Base-by-base conservation (phyloP, 352 stramenopile genomes). In the Globisporangium cederbergense region DNA sequence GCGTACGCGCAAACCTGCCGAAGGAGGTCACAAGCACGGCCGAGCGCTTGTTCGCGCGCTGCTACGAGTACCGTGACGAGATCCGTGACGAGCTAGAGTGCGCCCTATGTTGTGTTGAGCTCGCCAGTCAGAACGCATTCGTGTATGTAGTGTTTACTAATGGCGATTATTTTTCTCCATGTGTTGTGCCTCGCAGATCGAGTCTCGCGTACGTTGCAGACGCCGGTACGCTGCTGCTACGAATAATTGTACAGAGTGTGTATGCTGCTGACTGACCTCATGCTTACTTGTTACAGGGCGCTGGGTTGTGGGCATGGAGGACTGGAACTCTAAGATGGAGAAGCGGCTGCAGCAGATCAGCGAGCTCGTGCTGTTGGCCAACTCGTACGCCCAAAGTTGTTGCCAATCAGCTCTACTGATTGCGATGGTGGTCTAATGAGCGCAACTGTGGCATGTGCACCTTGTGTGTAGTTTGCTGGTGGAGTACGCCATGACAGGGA, bases 281-380 rank as follows among this genome's bases (percentile, higher is more conserved):
- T 53, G 16, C 38, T 9, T 30, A 1, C 18, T 38, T 4, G 6
- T 30, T 57, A 28, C 45, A 76, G 84, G 85, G 16, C 85, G 85
- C n/a, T 94, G 85, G 85, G 73, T 91, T 20, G 81, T 94, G 4
- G 85, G 85, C 38, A 80, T 94, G 60, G 85, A 89, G 18, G 85
- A 94, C 63, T 94, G 85, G 85, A 94, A 91, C 68, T 86, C 79
- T 57, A 94, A 94, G 61, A 94, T 94, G 85, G 85, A 94, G 55
- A 94, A 90, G 64, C 78, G 85, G 1, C 59, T 91, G 65, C 73
- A 62, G 20, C 85, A 94, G 71, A 91, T 94, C 60, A 92, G 73
- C 53, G 85, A 94, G 65, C 77, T 94, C n/a, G 85, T 94, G 53
- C 56, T 92, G 40, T 65, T 94, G 38, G 75, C 83, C 36, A 94